phyloP scores from a whole-genome alignment of 495 filamentous ascomycete genomes.

The Xeromyces bisporus region DNA sequence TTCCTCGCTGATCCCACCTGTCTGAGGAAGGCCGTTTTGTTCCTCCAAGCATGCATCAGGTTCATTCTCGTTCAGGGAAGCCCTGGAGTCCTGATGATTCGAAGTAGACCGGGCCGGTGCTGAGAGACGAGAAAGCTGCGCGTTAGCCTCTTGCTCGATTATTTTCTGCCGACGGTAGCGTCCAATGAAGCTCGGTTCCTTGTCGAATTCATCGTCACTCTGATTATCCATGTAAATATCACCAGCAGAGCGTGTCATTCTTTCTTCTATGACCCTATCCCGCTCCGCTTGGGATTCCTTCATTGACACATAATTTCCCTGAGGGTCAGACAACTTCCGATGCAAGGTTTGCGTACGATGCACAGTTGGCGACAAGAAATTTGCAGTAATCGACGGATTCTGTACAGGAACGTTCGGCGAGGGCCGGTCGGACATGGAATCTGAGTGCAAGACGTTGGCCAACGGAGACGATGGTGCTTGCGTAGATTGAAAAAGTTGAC shows the following conservation, averaged over 20 bases:
- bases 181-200: constrained; percentile 26
- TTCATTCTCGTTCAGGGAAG: neutral
- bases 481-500: constrained; percentile 34
- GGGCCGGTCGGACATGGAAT: constrained; percentile 30
- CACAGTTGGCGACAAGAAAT: constrained; percentile 26
- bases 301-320: constrained; percentile 33
- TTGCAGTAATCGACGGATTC: constrained; percentile 17
- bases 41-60: constrained; percentile 7
- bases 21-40: constrained; percentile 1
- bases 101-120: constrained; percentile 15
- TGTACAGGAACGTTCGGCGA: constrained; percentile 36
- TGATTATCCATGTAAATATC: constrained; percentile 22
- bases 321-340: constrained; percentile 28
- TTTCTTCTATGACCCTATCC: constrained; percentile 16
- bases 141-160: constrained; percentile 20
- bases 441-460: constrained; percentile 20
- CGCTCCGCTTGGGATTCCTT: constrained; percentile 31
- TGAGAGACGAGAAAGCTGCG: constrained; percentile 24
- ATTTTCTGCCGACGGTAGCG: constrained; percentile 18
- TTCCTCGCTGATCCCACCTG: constrained; percentile 26
- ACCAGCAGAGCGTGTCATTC: constrained; percentile 25
- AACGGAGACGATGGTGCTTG: constrained; percentile 37
- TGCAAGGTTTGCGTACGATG: constrained; percentile 16
- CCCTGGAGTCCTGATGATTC: constrained; percentile 3
- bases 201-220: constrained; percentile 31